Evolutionary conservation across 148 eudicot genomes (phyloP).

Genomic region (Rhododendron ovatum): DNA sequence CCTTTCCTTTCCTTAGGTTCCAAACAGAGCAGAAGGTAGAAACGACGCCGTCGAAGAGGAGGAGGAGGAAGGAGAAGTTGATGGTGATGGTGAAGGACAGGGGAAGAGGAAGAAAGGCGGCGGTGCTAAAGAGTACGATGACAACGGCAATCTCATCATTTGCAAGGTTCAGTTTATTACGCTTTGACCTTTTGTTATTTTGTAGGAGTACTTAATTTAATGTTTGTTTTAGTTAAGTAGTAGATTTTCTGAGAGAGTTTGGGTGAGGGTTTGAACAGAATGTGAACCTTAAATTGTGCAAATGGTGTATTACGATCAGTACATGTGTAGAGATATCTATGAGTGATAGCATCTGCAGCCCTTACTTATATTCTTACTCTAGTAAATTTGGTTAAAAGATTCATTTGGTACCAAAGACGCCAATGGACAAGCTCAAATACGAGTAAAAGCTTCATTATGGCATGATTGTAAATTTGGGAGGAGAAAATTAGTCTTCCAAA

Average conservation of each 20-base stretch:
- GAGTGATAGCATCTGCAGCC: too few relatives aligned
- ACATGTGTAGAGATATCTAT: too few relatives aligned
- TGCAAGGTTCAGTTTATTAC: constrained; percentile 47
- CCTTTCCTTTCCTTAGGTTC: too few relatives aligned
- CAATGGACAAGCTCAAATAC: too few relatives aligned
- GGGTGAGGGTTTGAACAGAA: neutral
- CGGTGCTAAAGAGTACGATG: constrained; percentile 65
- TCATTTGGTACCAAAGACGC: too few relatives aligned
- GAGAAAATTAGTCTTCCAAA: too few relatives aligned
- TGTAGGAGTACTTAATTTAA: neutral
- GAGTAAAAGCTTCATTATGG: too few relatives aligned
- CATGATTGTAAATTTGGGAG: too few relatives aligned
- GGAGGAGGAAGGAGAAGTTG: constrained; percentile 16
- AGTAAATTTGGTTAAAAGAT: too few relatives aligned
- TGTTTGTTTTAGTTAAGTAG: neutral
- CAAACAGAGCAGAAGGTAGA: neutral
- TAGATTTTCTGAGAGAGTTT: neutral
- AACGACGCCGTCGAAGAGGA: constrained; percentile 19
- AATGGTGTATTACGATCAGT: too few relatives aligned
- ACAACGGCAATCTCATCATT: constrained; percentile 78
- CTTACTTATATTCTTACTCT: too few relatives aligned
- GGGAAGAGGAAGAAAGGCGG: constrained; percentile 17
- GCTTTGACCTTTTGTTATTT: too few relatives aligned
- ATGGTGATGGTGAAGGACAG: constrained; percentile 29
- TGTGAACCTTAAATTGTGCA: neutral